phyloP scores from a whole-genome alignment of 768 basidiomycete genomes.

The Psilocybe cyanescens region DNA sequence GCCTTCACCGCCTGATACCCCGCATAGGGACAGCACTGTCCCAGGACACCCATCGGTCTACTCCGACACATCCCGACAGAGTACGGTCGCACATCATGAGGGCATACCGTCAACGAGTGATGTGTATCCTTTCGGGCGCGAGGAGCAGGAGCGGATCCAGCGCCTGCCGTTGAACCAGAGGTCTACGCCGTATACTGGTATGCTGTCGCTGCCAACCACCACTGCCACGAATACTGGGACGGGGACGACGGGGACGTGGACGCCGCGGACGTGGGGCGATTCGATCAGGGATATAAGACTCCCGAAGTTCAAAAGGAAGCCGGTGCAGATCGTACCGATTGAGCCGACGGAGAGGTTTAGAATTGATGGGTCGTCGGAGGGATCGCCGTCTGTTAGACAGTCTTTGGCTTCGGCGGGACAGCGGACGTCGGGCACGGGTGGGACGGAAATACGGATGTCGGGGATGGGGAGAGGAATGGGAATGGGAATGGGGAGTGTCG shows the following conservation, averaged over 20 bases:
- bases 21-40: background rate
- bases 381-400: conserved; percentile 1
- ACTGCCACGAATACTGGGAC: too few species aligned
- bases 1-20: conserved; percentile 1
- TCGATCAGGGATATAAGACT: background rate
- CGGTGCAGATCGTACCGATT: background rate
- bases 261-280: background rate
- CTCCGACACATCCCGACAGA: background rate
- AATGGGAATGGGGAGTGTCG: background rate
- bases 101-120: background rate
- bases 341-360: background rate
- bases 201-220: too few species aligned
- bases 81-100: background rate
- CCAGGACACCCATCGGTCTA: conserved; percentile 6
- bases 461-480: background rate
- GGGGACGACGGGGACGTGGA: background rate
- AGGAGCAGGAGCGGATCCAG: background rate
- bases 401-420: background rate
- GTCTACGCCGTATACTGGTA: background rate
- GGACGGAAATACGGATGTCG: background rate
- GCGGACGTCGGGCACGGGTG: background rate
- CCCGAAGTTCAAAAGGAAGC: background rate
- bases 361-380: conserved; percentile 11
- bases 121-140: background rate
- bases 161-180: too few species aligned